Base-by-base conservation (phyloP, 192 early-diverging fungal species). In the Coemansia sp. region DNA sequence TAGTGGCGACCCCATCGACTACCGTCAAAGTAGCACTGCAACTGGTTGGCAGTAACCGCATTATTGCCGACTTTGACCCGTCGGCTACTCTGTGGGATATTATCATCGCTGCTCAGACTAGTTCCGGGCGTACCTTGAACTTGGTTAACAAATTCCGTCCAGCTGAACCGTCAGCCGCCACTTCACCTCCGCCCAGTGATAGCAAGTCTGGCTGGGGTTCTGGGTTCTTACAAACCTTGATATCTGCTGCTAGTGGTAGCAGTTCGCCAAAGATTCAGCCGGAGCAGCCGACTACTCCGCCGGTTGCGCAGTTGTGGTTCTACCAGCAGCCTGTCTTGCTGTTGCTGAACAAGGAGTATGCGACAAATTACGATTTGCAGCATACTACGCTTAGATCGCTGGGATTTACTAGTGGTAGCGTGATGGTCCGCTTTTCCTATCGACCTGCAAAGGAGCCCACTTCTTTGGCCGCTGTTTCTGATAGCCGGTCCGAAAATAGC, bases 1-100 rank as follows among this genome's bases (percentile, higher is more conserved):
- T 40, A 40, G 53, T 64, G 0, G 45, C 44, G 41, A 16, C 29
- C 4, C 53, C 29, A 33, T 14, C 53, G 11, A 11, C 53, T 33
- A 54, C 53, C 17, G 77, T 85, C 56, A 72, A 82, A 74, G 85
- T 95, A 35, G 94, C 93, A 6, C 75, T 96, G 17, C 93, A 95
- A 72, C 71, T 92, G 13, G 87, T 89, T 17, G 90, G 90, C 36
- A 86, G 87, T 5, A 85, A 76, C 14, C 81, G 94, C 35, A 67
- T 91, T 10, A 85, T 91, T 24, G 83, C 75, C 31, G 87, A 89
- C 27, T 93, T 92, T 66, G 62, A 72, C 7, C 63, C 82, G 4
- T 64, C 73, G 11, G 78, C 85, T 2, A 85, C 87, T 31, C 84
- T 96, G 6, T 96, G 94, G 94, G 85, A 77, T 27, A 67, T 82